phyloP scores from a whole-genome alignment of 768 basidiomycete genomes.

The Cubamyces lactineus region DNA sequence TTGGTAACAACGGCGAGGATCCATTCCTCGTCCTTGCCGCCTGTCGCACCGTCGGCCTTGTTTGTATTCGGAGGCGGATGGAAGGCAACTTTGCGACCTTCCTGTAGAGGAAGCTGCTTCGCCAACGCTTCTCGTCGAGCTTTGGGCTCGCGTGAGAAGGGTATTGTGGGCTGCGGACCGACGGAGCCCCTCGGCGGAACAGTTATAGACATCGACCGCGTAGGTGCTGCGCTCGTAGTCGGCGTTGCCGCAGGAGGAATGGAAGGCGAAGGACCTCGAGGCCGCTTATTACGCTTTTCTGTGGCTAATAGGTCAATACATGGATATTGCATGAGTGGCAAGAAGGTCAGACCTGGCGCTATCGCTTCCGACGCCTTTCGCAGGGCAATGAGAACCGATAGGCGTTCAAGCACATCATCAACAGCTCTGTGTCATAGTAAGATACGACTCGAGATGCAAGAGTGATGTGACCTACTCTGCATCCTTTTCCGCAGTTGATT shows the following conservation, averaged over 20 bases:
- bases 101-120: slow-evolving; percentile 68
- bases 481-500: slow-evolving; percentile 61
- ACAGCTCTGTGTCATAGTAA: slow-evolving; percentile 55
- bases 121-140: slow-evolving; percentile 62
- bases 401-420: slow-evolving; percentile 68
- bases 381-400: slow-evolving; percentile 71
- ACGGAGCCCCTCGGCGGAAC: slow-evolving; percentile 59
- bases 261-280: slow-evolving; percentile 68
- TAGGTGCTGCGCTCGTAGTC: slow-evolving; percentile 31
- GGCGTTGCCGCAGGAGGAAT: slow-evolving; percentile 27
- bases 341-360: slow-evolving; percentile 52
- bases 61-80: slow-evolving; percentile 59
- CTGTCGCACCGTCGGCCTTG: slow-evolving; percentile 59
- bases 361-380: slow-evolving; percentile 67
- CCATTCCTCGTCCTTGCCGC: slow-evolving; percentile 58
- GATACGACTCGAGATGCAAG: background rate
- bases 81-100: slow-evolving; percentile 81
- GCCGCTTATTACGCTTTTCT: slow-evolving; percentile 83
- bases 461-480: slow-evolving; percentile 50
- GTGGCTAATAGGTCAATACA: slow-evolving; percentile 4
- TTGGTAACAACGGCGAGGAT: slow-evolving; percentile 78
- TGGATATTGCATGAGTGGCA: background rate
- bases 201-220: slow-evolving; percentile 57
- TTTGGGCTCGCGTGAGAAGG: slow-evolving; percentile 69
- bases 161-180: slow-evolving; percentile 52